phyloP scores from a whole-genome alignment of 306 rosid species.

The Dryas octopetala region DNA sequence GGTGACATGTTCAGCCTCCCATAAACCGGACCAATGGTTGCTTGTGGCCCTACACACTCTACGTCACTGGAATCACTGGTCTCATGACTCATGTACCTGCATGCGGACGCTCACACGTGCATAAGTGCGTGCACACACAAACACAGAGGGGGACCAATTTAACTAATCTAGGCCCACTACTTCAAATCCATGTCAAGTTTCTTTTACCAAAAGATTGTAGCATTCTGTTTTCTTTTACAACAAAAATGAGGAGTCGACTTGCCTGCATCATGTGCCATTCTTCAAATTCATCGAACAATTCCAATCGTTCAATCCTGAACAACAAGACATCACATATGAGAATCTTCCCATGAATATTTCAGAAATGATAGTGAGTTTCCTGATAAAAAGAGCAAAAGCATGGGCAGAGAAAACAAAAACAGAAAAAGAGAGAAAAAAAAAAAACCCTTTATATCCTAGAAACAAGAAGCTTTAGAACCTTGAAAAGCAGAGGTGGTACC shows the following conservation, averaged over 20 bases:
- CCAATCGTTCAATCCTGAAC: constrained; percentile 88
- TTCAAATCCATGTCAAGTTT: constrained; percentile 21
- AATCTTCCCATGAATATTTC: constrained; percentile 26
- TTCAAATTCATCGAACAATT: constrained; percentile 93
- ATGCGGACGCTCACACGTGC: background rate
- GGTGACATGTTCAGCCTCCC: constrained; percentile 24
- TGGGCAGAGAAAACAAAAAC: constrained; percentile 1
- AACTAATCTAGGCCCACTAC: constrained; percentile 12
- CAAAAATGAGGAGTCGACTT: constrained; percentile 33
- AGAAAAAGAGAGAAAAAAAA: constrained; percentile 8
- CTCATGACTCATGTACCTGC: constrained; percentile 7
- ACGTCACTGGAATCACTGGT: background rate
- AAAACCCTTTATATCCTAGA: constrained; percentile 20
- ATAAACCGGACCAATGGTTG: constrained; percentile 12
- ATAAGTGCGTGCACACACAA: background rate
- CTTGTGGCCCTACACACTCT: background rate
- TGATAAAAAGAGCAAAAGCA: constrained; percentile 17
- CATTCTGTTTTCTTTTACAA: constrained; percentile 23
- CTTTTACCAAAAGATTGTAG: constrained; percentile 16
- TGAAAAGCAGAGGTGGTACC: constrained; percentile 30
- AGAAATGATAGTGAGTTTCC: constrained; percentile 26
- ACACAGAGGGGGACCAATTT: constrained; percentile 5
- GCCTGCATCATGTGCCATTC: constrained; percentile 99
- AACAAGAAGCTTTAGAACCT: constrained; percentile 29
- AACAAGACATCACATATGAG: constrained; percentile 37